Base-by-base conservation (phyloP, 2,329 filamentous ascomycete genomes). In the Penicillium sp. region DNA sequence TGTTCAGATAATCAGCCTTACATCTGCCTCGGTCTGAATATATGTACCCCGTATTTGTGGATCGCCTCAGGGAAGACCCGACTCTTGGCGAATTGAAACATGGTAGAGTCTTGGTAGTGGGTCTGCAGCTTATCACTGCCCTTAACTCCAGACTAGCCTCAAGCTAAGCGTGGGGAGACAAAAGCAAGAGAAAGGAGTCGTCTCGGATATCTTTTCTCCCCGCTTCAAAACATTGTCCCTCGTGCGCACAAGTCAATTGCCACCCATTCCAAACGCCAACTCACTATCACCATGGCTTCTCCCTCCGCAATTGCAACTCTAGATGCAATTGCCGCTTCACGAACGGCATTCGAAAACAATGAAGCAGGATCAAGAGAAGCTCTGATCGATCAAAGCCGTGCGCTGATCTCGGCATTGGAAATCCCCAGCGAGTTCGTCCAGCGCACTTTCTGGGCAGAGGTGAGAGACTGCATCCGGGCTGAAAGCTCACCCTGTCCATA, bases 391-490 rank as follows among this genome's bases (percentile, higher is more conserved):
- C 62, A 69, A 33, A 62, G 69, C 16, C 61, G 66, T 14, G 61
- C 65, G 6, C 55, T 73, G 14, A 61, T 70, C 39, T 60, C 69
- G 1, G 56, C 58, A 4, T 51, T 72, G 11, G 69, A 72, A 42
- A 64, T 72, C 11, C 71, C 72, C 0, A 70, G 68, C 46, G 70
- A 74, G 45, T 62, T 60, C 33, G 22, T 63, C 8, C 59, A 62
- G 36, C 59, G 59, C 14, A 72, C 63, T 36, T 69, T 69, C 33
- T 73, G 70, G 71, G 71, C 70, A 13, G 67, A 73, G 61, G 70
- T 73, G 39, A 52, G 60, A 14, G 55, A 13, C 3, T 22, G 29
- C 6, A 33, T 12, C 13, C 14, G 19, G 2, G 2, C 19, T 14
- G 29, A 10, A n/a, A 33, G 14, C 6, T 3, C n/a, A 19, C 6